Evolutionary conservation across 1,139 yeast species (phyloP).

Genomic region (Yamadazyma jaroonii): DNA sequence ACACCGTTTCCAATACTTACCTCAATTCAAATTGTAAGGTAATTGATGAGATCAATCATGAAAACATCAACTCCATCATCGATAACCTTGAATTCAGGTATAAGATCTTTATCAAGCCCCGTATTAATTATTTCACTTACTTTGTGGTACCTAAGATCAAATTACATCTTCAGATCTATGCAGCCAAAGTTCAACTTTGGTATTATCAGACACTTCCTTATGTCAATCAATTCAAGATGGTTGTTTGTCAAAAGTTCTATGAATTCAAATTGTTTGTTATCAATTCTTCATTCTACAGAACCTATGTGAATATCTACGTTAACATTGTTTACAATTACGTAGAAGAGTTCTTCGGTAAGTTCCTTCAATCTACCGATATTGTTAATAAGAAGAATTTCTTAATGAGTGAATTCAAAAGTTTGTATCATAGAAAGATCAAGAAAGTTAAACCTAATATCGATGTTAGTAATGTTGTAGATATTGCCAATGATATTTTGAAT

Average conservation of each 20-base stretch:
- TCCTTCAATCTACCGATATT: conserved; percentile 11
- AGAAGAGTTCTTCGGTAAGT: conserved; percentile 6
- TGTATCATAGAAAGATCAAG: conserved; percentile 15
- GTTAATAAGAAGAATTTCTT: conserved; percentile 22
- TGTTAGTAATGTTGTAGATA: conserved; percentile 17
- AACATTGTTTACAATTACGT: background rate
- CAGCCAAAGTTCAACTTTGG: conserved; percentile 2
- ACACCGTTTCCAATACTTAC: too few species aligned
- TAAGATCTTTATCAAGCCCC: conserved; percentile 13
- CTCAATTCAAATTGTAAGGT: conserved; percentile 9
- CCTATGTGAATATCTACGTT: conserved; percentile 2
- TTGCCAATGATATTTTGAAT: conserved; percentile 22
- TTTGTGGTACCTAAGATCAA: conserved; percentile 13
- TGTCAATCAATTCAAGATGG: conserved; percentile 4
- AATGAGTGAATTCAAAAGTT: conserved; percentile 26
- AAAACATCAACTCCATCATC: conserved; percentile 10
- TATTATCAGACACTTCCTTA: background rate
- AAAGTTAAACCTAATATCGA: background rate
- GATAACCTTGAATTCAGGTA: conserved; percentile 13
- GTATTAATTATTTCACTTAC: conserved; percentile 9
- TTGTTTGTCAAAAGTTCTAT: background rate
- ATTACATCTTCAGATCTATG: conserved; percentile 5
- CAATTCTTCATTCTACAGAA: conserved; percentile 5
- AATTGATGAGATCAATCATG: conserved; percentile 11
- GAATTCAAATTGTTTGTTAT: conserved; percentile 2